Conservation (phyloP, 129 eudicot genomes). For the Ambrosia artemisiifolia region DNA sequence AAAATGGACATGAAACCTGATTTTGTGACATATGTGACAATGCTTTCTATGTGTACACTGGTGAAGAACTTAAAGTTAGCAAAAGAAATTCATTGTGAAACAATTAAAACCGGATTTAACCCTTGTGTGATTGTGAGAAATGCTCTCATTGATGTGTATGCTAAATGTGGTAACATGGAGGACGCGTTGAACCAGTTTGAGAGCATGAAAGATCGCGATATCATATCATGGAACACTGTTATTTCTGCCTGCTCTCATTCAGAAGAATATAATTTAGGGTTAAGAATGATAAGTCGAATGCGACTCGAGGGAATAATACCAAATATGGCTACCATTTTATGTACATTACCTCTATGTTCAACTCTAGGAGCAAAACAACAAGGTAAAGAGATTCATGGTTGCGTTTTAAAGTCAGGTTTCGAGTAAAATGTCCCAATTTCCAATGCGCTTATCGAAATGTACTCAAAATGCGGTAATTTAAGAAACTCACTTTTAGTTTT, state of each 20-base stretch:
- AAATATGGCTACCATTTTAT: conserved; percentile 52
- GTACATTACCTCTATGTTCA: conserved; percentile 55
- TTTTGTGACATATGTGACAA: conserved; percentile 47
- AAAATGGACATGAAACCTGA: conserved; percentile 49
- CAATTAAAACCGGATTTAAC: conserved; percentile 52
- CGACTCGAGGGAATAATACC: conserved; percentile 46
- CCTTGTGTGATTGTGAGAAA: conserved; percentile 49
- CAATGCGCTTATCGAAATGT: conserved; percentile 78
- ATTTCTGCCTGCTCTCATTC: conserved; percentile 52
- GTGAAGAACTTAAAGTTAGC: conserved; percentile 30
- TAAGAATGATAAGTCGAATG: conserved; percentile 50
- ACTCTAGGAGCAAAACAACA: conserved; percentile 52
- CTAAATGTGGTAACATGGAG: conserved; percentile 51
- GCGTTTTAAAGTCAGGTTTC: conserved; percentile 49
- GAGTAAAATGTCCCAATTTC: conserved; percentile 43
- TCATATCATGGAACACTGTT: conserved; percentile 62
- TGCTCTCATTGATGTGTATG: conserved; percentile 61
- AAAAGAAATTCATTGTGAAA: conserved; percentile 51
- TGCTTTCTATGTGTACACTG: conserved; percentile 42
- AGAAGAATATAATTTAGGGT: conserved; percentile 45
- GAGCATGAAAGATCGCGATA: conserved; percentile 57
- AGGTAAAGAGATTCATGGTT: conserved; percentile 77
- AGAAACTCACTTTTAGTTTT: conserved; percentile 43
- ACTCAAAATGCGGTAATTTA: conserved; percentile 63
- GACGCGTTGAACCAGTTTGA: conserved; percentile 56